Percentiles rank a stretch among this genome's conserved stretches.
Conservation (phyloP, 208 protist species). For the Leishmania lainsoni region DNA sequence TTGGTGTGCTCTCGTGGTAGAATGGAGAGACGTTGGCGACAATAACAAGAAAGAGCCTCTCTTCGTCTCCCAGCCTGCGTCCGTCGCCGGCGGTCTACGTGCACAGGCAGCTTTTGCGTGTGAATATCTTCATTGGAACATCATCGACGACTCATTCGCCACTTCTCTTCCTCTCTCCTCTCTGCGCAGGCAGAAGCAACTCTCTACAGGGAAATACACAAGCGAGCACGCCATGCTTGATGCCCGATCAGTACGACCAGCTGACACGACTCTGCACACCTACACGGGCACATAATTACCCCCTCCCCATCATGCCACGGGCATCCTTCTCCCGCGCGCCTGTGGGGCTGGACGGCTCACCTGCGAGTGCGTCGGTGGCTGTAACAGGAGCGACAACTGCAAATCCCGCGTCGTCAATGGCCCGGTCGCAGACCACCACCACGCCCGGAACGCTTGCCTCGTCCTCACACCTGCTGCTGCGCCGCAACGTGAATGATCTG, state of each 20-base stretch:
- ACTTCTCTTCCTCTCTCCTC: background rate
- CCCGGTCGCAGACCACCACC: background rate
- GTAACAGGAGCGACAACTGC: background rate
- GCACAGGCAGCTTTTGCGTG: background rate
- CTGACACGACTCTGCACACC: background rate
- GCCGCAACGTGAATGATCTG: constrained; percentile 3
- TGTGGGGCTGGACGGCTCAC: background rate
- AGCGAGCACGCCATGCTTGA: background rate
- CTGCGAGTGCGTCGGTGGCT: background rate
- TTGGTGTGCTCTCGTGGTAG: too few relatives aligned
- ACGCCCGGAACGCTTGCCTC: background rate
- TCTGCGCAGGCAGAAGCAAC: background rate
- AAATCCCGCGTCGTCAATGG: background rate
- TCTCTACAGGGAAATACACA: background rate
- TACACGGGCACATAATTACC: background rate
- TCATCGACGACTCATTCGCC: background rate
- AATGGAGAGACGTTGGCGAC: too few relatives aligned
- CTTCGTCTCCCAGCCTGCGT: background rate
- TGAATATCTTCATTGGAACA: background rate
- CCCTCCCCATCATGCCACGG: background rate
- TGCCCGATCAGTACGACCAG: background rate
- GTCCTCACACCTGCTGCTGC: background rate
- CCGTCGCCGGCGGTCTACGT: background rate
- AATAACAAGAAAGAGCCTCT: background rate
- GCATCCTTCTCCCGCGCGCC: background rate